A percentile compares a stretch with the other conserved stretches of the same genome.
Evolutionary conservation across 2,329 filamentous ascomycete species (phyloP).

Genomic region (Thielaviopsis ethacetica): DNA sequence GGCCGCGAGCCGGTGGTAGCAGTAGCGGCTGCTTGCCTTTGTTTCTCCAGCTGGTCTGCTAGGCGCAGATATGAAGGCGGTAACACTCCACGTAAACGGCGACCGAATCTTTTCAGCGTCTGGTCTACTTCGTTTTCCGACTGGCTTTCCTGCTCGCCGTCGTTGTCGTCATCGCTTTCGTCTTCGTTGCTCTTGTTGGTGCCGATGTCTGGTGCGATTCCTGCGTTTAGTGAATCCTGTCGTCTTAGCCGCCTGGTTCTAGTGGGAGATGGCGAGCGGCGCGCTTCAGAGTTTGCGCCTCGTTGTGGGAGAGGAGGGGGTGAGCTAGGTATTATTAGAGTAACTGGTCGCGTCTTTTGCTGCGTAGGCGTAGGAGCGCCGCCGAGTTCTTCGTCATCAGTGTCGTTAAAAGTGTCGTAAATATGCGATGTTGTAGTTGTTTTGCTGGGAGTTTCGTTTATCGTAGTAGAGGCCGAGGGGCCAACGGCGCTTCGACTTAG

Average conservation of each 20-base stretch:
- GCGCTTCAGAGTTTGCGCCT: neutral
- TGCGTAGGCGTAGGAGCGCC: neutral
- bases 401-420: conserved; percentile 12
- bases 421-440: neutral
- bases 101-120: conserved; percentile 17
- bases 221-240: conserved; percentile 12
- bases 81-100: conserved; percentile 41
- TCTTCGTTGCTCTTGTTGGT: conserved; percentile 14
- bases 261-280: neutral
- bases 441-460: neutral
- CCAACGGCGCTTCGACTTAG: neutral
- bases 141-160: conserved; percentile 14
- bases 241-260: neutral
- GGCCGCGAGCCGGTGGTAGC: neutral
- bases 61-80: conserved; percentile 52
- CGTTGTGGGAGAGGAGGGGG: neutral
- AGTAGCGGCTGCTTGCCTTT: neutral
- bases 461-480: neutral
- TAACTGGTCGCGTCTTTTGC: neutral
- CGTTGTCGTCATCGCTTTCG: neutral
- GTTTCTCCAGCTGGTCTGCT: conserved; percentile 28
- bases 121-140: conserved; percentile 14
- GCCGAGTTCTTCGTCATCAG: conserved; percentile 11
- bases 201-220: conserved; percentile 15
- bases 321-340: conserved; percentile 4